Base-by-base conservation (phyloP, 2,329 filamentous ascomycete species). In the Alternaria arborescens region DNA sequence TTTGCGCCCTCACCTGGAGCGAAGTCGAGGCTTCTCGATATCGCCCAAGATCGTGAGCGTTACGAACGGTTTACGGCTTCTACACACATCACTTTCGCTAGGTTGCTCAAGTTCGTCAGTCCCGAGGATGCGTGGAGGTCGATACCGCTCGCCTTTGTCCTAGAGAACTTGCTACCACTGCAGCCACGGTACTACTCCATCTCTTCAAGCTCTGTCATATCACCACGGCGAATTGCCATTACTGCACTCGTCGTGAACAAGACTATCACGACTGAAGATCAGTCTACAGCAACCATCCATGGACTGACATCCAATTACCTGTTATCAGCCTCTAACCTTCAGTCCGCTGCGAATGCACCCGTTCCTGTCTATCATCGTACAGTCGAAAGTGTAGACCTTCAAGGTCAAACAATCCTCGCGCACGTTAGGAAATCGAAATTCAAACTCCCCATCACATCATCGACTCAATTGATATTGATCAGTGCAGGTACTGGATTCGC, bases 401-500 rank as follows among this genome's bases (percentile, higher is more conserved):
- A 58, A 36, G 61, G 71, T 32, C 61, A 69, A 12, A 71, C 64
- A n/a, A 53, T 81, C 44, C 74, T 73, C 60, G 81, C 80, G 0
- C 78, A 81, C 58, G 70, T 82, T 44, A 78, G 79, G 26, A 76
- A 75, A 55, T 81, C 79, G 1, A 79, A 78, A 40, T 85, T 85
- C 75, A 82, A 82, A 51, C 77, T 84, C 3, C 83, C 83, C 0
- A 69, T 77, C 11, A 70, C 76, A 36, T 36, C 32, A 36, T 36
- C 32, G 5, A 36, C 32, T 14, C 32, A 36, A 14, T 16, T 88
- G 10, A 77, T 88, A 52, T 84, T 81, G 64, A 69, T 78, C 44
- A 67, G 63, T 36, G 75, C 75, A 4, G 75, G 75, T 8, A 77
- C 74, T n/a, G 75, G 75, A 10, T 70, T 78, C 34, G 75, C 75